A percentile compares a stretch with the other conserved stretches of the same genome.
These are phyloP conservation scores for Ceriops zippeliana DNA, from an alignment of 345 rosid species.

Conservation along the genomic window DNA sequence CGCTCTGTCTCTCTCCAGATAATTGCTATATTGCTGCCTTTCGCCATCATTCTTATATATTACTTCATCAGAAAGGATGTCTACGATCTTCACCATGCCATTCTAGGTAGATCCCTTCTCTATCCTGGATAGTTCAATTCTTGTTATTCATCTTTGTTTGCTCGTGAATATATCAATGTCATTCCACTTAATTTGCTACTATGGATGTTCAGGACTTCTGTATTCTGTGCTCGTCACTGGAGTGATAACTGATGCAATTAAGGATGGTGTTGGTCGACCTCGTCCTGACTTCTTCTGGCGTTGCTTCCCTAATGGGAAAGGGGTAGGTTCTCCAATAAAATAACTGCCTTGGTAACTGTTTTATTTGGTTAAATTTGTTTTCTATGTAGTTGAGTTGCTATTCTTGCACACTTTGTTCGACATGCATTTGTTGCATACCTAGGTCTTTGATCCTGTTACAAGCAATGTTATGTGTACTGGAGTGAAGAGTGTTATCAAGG, in stretches of 20 bases:
- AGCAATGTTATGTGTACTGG: conserved; percentile 71
- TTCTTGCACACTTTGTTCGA: conserved; percentile 7
- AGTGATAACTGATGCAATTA: conserved; percentile 86
- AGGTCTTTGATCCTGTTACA: conserved; percentile 63
- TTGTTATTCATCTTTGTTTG: conserved; percentile 2
- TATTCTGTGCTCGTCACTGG: conserved; percentile 72
- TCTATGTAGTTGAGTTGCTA: conserved; percentile 2
- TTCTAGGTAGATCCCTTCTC: conserved; percentile 52
- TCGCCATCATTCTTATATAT: conserved; percentile 48
- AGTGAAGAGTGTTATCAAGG: conserved; percentile 60
- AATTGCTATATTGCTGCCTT: conserved; percentile 63
- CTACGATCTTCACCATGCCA: conserved; percentile 86
- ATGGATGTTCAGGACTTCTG: conserved; percentile 55
- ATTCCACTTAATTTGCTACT: conserved; percentile 2
- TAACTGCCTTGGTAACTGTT: background rate
- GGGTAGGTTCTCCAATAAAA: conserved; percentile 40
- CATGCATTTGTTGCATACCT: conserved; percentile 17
- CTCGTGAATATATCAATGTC: background rate
- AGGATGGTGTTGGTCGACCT: conserved; percentile 91
- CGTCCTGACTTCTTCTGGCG: conserved; percentile 98
- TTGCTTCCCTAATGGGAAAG: conserved; percentile 87
- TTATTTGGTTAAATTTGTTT: background rate
- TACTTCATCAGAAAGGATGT: conserved; percentile 73
- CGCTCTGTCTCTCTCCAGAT: conserved; percentile 42
- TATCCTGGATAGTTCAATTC: conserved; percentile 4